phyloP scores from a whole-genome alignment of 2,329 filamentous ascomycete species.

The Pseudocercospora macadamiae region DNA sequence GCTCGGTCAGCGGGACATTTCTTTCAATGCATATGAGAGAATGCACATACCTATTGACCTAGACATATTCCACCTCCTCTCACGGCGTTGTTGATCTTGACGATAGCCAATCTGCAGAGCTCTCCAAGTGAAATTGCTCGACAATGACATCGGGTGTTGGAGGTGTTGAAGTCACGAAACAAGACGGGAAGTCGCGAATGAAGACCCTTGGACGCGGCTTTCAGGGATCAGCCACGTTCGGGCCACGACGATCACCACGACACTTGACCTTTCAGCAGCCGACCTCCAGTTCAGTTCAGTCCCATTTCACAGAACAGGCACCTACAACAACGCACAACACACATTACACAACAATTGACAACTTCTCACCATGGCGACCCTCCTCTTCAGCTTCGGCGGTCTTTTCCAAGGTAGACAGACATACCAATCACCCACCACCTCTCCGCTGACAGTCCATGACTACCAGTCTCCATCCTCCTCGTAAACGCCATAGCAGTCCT shows the following conservation, averaged over 20 bases:
- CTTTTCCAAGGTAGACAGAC: constrained; percentile 69
- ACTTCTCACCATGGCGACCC: constrained; percentile 35
- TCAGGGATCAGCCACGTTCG: background rate
- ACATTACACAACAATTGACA: background rate
- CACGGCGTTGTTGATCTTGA: constrained; percentile 6
- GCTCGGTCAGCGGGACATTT: background rate
- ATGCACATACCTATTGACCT: constrained; percentile 8
- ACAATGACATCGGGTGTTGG: constrained; percentile 24
- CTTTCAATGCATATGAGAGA: too few species aligned
- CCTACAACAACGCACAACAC: background rate
- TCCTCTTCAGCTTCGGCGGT: constrained; percentile 70
- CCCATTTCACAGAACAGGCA: constrained; percentile 2
- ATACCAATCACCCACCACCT: constrained; percentile 16
- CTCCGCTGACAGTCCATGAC: constrained; percentile 10
- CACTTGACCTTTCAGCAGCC: background rate
- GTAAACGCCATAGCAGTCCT: constrained; percentile 93
- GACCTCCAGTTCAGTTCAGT: background rate
- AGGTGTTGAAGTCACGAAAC: constrained; percentile 2
- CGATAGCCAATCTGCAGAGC: constrained; percentile 27
- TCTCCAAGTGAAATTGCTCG: constrained; percentile 24
- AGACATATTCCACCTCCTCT: constrained; percentile 8
- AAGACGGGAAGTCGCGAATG: too few species aligned
- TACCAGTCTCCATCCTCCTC: constrained; percentile 76
- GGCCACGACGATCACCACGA: background rate
- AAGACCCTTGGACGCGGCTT: background rate